These are phyloP conservation scores for Aureobasidium sp. DNA, from an alignment of 2,329 filamentous ascomycete genomes.

Conservation along the genomic window DNA sequence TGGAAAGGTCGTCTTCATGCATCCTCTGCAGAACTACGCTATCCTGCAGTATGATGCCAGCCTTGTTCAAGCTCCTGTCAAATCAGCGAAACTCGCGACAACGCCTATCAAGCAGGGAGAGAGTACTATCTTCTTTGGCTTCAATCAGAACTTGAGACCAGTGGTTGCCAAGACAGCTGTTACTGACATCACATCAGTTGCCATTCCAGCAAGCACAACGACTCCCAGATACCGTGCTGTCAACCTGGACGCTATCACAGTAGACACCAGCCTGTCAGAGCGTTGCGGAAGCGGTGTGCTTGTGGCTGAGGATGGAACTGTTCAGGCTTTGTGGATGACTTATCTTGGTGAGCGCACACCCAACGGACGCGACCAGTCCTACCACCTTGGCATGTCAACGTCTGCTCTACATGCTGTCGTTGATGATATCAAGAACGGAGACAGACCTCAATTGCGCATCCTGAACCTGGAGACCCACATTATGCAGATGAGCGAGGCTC, in stretches of 20 bases:
- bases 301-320: slow-evolving; percentile 79
- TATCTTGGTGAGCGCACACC: slow-evolving; percentile 86
- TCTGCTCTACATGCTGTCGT: slow-evolving; percentile 86
- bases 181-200: slow-evolving; percentile 94
- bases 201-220: slow-evolving; percentile 86
- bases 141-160: slow-evolving; percentile 90
- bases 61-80: slow-evolving; percentile 87
- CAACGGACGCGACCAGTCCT: slow-evolving; percentile 85
- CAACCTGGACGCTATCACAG: slow-evolving; percentile 93
- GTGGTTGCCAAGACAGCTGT: slow-evolving; percentile 91
- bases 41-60: slow-evolving; percentile 91
- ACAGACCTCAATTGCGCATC: slow-evolving; percentile 76
- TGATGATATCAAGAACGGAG: slow-evolving; percentile 71
- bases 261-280: slow-evolving; percentile 84
- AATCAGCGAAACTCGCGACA: slow-evolving; percentile 75
- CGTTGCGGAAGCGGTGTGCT: slow-evolving; percentile 94
- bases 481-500: slow-evolving; percentile 93
- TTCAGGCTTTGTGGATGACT: slow-evolving; percentile 93
- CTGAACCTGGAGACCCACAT: slow-evolving; percentile 90
- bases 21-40: slow-evolving; percentile 93
- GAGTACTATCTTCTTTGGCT: slow-evolving; percentile 94
- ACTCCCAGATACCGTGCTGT: slow-evolving; percentile 90
- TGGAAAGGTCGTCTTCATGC: slow-evolving; percentile 90
- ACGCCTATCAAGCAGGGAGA: slow-evolving; percentile 86
- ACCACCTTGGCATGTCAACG: slow-evolving; percentile 86